Evolutionary conservation across 2,329 filamentous ascomycete genomes (phyloP).

Genomic region (Colletotrichum sp.): DNA sequence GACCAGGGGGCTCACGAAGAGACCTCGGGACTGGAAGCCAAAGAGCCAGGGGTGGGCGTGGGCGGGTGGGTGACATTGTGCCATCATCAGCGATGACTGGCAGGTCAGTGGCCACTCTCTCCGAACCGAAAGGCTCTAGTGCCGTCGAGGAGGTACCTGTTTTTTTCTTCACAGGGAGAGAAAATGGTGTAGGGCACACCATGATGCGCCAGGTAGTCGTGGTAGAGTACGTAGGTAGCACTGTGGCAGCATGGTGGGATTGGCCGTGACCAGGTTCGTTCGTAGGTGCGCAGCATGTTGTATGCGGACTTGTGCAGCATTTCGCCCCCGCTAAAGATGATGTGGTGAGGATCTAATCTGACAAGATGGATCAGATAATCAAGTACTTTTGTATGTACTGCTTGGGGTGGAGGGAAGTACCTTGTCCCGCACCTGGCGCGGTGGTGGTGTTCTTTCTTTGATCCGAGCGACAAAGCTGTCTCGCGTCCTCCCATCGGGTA

Average conservation of each 20-base stretch:
- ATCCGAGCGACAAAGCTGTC: neutral
- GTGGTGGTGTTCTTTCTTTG: neutral
- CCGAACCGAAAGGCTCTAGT: neutral
- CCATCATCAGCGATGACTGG: neutral
- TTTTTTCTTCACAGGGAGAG: neutral
- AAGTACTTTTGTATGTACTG: neutral
- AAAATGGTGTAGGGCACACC: neutral
- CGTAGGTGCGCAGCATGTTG: neutral
- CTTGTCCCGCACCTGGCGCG: neutral
- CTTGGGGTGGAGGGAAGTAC: neutral
- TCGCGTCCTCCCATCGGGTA: neutral
- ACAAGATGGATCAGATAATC: neutral
- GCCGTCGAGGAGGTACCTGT: neutral
- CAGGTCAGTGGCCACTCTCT: neutral
- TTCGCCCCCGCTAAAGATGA: neutral
- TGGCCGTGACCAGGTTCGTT: neutral
- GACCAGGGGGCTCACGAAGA: slow-evolving; percentile 12
- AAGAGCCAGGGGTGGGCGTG: neutral
- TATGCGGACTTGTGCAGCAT: neutral
- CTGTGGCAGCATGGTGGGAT: neutral
- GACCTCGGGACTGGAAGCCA: slow-evolving; percentile 4
- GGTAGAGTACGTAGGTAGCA: neutral
- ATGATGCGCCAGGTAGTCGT: neutral
- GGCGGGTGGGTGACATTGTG: neutral
- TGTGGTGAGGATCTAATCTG: neutral